phyloP scores from a whole-genome alignment of 2,329 filamentous ascomycete genomes.

The Leptographium procerum region DNA sequence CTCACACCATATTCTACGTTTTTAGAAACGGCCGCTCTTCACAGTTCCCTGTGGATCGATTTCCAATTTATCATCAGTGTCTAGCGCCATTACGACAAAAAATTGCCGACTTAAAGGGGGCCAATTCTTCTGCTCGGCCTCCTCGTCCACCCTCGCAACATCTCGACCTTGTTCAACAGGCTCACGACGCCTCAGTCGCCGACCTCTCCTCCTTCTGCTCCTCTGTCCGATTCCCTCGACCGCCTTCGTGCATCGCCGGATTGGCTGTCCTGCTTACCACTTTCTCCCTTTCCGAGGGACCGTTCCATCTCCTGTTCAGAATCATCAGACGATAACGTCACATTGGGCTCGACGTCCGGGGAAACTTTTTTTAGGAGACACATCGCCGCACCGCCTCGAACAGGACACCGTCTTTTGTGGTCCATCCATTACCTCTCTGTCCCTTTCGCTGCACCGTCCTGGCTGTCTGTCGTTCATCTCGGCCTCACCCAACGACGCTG shows the following conservation, averaged over 20 bases:
- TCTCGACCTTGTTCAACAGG: background rate
- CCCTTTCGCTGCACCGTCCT: background rate
- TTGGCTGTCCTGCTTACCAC: background rate
- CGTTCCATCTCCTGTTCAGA: background rate
- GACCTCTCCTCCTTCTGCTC: background rate
- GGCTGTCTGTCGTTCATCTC: background rate
- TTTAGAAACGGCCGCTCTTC: background rate
- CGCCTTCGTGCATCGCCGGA: background rate
- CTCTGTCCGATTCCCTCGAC: background rate
- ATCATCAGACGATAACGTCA: conserved; percentile 3
- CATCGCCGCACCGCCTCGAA: background rate
- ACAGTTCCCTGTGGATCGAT: background rate
- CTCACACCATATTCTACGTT: background rate
- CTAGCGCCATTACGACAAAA: background rate
- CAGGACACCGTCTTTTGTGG: background rate
- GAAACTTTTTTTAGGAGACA: background rate
- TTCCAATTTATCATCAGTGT: background rate
- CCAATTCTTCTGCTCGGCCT: background rate
- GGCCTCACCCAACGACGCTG: background rate
- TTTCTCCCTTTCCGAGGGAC: background rate
- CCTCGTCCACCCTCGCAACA: background rate
- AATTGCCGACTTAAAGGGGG: background rate
- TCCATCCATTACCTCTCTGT: background rate
- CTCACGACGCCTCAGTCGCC: background rate
- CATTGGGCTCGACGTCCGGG: background rate